These are phyloP conservation scores for Bacidia rubella DNA, from an alignment of 495 filamentous ascomycete genomes.

Conservation along the genomic window DNA sequence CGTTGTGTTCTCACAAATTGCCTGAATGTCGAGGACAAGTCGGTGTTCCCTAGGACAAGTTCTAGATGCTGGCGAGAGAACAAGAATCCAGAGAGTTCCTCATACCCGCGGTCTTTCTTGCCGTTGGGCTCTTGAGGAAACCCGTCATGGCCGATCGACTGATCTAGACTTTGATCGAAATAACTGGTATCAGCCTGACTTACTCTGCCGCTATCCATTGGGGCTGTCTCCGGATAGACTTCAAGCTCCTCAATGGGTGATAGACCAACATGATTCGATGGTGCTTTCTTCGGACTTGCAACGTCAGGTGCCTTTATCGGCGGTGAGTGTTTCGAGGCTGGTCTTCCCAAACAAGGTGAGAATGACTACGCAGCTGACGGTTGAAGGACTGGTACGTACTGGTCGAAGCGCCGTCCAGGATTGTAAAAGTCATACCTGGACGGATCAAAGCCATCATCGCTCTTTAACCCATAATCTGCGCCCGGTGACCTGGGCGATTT, in stretches of 20 bases:
- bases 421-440: conserved; percentile 15
- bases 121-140: background rate
- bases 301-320: background rate
- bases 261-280: background rate
- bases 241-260: conserved; percentile 15
- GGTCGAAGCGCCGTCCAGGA: background rate
- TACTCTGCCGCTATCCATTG: background rate
- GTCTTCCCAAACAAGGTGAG: background rate
- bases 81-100: conserved; percentile 46
- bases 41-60: conserved; percentile 46
- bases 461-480: conserved; percentile 13
- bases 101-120: conserved; percentile 26
- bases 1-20: conserved; percentile 59
- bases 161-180: background rate
- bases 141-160: background rate
- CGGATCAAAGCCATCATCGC: conserved; percentile 15
- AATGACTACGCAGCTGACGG: background rate
- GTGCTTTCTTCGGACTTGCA: background rate
- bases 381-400: background rate
- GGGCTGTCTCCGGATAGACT: conserved; percentile 4
- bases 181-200: background rate
- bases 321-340: background rate
- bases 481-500: background rate
- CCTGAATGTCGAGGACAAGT: conserved; percentile 48
- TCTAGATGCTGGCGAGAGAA: conserved; percentile 53